Percentiles rank a stretch among this genome's conserved stretches.
phyloP scores from a whole-genome alignment of 306 rosid species.

The Ammopiptanthus mongolicus region DNA sequence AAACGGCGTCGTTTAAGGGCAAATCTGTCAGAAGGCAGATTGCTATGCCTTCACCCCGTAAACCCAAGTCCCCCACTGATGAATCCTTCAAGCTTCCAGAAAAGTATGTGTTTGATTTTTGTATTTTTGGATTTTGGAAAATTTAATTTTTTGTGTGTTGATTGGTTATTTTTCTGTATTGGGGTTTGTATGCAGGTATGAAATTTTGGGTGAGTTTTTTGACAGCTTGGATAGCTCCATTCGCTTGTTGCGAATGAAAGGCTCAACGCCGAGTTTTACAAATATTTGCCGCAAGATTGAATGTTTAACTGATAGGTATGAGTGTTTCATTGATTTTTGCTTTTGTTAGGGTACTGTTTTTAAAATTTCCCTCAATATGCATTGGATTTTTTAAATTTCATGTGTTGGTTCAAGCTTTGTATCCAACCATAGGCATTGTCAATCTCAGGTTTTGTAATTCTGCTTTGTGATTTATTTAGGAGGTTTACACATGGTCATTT shows the following conservation, averaged over 20 bases:
- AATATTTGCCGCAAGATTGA: slow-evolving; percentile 47
- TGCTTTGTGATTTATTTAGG: slow-evolving; percentile 36
- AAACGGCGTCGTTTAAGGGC: slow-evolving; percentile 1
- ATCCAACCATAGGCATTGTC: background rate
- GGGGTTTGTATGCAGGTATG: slow-evolving; percentile 44
- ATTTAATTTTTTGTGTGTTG: background rate
- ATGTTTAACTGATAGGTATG: slow-evolving; percentile 63
- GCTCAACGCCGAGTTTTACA: slow-evolving; percentile 35
- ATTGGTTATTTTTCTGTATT: background rate
- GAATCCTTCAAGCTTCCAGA: slow-evolving; percentile 37
- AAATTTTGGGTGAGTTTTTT: slow-evolving; percentile 46
- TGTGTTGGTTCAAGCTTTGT: background rate
- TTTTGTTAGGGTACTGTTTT: background rate
- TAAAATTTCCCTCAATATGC: background rate
- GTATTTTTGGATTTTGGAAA: background rate
- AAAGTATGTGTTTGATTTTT: slow-evolving; percentile 29
- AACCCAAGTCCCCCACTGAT: background rate
- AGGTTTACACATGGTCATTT: slow-evolving; percentile 66
- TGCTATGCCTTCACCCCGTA: slow-evolving; percentile 1
- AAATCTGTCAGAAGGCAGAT: slow-evolving; percentile 42
- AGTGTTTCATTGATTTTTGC: background rate
- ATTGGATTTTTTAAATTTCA: background rate
- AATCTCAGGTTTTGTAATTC: background rate
- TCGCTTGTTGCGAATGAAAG: slow-evolving; percentile 42
- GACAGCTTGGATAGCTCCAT: slow-evolving; percentile 54